A percentile compares a stretch with the other conserved stretches of the same genome.
These are phyloP conservation scores for Aureobasidium musti DNA, from an alignment of 2,329 filamentous ascomycete species.

Conservation along the genomic window DNA sequence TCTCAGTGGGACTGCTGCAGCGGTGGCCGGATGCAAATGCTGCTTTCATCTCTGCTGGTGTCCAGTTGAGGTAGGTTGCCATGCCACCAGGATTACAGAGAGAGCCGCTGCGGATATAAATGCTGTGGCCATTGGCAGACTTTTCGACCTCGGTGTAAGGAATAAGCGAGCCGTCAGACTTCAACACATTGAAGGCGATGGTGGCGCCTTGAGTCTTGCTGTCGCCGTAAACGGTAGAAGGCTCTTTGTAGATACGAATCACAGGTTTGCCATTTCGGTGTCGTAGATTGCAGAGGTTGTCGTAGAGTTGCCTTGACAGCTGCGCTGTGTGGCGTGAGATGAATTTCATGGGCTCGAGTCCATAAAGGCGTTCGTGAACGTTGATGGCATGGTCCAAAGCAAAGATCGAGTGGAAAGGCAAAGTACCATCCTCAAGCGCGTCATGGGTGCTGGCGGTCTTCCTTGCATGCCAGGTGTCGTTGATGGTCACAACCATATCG, in stretches of 20 bases:
- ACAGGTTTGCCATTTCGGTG: constrained; percentile 70
- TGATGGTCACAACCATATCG: constrained; percentile 78
- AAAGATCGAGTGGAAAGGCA: constrained; percentile 87
- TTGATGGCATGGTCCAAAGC: constrained; percentile 75
- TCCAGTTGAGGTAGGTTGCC: constrained; percentile 68
- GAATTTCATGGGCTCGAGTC: constrained; percentile 60
- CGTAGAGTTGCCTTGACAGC: constrained; percentile 61
- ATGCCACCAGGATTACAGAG: constrained; percentile 91
- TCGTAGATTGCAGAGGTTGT: constrained; percentile 59
- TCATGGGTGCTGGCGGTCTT: constrained; percentile 75
- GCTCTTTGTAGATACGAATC: constrained; percentile 64
- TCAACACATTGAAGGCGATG: constrained; percentile 79
- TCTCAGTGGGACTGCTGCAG: constrained; percentile 80
- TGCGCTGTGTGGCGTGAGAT: constrained; percentile 71
- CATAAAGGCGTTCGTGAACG: constrained; percentile 68
- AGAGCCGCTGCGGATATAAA: constrained; percentile 85
- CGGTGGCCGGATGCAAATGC: constrained; percentile 85
- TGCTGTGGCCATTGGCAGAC: constrained; percentile 71
- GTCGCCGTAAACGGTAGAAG: constrained; percentile 47
- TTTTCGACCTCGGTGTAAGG: constrained; percentile 86
- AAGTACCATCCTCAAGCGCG: constrained; percentile 83
- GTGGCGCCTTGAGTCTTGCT: constrained; percentile 65
- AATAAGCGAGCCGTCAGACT: constrained; percentile 69
- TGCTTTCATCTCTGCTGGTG: constrained; percentile 76
- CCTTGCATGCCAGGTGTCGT: constrained; percentile 77